phyloP scores from a whole-genome alignment of 306 rosid species.

The Acacia acuminata region DNA sequence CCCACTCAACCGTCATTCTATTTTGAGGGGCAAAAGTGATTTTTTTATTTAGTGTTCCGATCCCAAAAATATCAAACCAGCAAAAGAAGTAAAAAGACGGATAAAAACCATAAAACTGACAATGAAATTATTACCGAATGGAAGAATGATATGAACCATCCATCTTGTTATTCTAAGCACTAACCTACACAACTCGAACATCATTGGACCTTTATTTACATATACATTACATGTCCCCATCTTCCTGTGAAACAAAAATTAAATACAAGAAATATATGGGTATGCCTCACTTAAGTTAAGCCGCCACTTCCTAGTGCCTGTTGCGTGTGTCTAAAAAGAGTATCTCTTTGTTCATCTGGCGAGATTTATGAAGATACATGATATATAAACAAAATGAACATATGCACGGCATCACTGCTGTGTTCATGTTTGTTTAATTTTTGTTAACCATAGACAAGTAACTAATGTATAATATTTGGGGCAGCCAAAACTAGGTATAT shows the following conservation, averaged over 20 bases:
- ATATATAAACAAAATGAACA: constrained; percentile 7
- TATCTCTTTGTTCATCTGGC: background rate
- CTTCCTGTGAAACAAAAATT: constrained; percentile 12
- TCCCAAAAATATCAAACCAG: background rate
- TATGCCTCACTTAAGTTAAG: constrained; percentile 20
- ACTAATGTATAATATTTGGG: background rate
- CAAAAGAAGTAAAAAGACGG: background rate
- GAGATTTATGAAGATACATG: constrained; percentile 27
- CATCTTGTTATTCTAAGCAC: background rate
- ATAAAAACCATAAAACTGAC: background rate
- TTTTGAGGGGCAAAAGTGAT: background rate
- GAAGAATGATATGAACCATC: background rate
- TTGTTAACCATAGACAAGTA: constrained; percentile 1
- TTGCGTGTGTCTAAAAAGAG: constrained; percentile 26
- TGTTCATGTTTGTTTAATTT: background rate
- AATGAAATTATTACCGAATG: background rate
- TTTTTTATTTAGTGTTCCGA: background rate
- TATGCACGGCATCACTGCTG: constrained; percentile 1
- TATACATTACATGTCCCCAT: background rate
- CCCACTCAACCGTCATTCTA: background rate
- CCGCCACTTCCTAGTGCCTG: constrained; percentile 17
- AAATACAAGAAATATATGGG: constrained; percentile 33
- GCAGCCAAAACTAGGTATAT: constrained; percentile 44
- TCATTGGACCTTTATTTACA: constrained; percentile 25
- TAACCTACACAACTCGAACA: constrained; percentile 25